These are phyloP conservation scores for Annulohypoxylon maeteangense DNA, from an alignment of 495 filamentous ascomycete species.

Conservation along the genomic window DNA sequence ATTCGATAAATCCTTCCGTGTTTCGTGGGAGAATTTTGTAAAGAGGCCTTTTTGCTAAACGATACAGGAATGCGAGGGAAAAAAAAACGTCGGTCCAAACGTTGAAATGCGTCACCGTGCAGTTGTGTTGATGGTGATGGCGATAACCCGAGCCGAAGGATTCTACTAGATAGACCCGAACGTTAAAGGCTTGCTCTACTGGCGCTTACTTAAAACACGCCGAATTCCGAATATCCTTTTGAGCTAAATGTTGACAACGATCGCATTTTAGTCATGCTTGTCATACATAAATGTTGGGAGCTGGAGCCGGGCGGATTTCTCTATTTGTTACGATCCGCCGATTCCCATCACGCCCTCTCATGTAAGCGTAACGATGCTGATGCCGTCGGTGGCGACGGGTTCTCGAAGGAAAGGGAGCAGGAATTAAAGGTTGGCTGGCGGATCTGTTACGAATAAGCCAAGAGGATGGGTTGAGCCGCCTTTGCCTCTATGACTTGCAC, in stretches of 20 bases:
- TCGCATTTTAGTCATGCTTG: background rate
- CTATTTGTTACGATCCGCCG: constrained; percentile 7
- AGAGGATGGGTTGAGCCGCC: background rate
- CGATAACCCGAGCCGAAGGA: constrained; percentile 6
- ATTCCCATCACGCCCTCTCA: constrained; percentile 21
- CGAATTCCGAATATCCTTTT: background rate
- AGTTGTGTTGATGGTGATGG: background rate
- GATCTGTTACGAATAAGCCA: background rate
- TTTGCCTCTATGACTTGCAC: background rate
- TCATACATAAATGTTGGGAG: background rate
- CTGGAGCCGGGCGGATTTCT: constrained; percentile 22
- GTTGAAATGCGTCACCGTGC: constrained; percentile 2
- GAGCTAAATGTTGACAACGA: background rate
- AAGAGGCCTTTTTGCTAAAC: background rate
- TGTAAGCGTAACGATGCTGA: constrained; percentile 11
- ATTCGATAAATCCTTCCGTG: constrained; percentile 33
- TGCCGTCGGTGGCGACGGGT: background rate
- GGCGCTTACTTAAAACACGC: constrained; percentile 10
- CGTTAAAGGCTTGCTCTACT: background rate
- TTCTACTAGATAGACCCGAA: constrained; percentile 7
- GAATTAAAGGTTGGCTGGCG: background rate
- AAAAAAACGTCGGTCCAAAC: background rate
- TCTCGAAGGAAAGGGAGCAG: background rate
- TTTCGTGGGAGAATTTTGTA: constrained; percentile 26
- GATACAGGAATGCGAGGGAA: constrained; percentile 2